Conservation (phyloP, 2,329 filamentous ascomycete genomes). For the Venturia oleaginea region DNA sequence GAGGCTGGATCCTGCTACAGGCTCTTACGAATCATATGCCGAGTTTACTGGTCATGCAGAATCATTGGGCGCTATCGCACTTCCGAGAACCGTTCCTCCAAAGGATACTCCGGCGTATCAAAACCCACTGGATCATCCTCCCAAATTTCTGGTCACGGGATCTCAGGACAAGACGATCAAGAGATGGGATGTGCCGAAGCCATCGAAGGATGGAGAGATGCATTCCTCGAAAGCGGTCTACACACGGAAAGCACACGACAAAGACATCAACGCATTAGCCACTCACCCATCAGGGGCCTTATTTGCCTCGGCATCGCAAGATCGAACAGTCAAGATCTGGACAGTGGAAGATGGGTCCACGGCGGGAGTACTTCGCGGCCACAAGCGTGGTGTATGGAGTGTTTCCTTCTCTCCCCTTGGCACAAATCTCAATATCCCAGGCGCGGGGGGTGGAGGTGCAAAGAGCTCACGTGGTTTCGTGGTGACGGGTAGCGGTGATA, state of each 20-base stretch:
- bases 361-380: conserved; percentile 81
- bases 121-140: conserved; percentile 70
- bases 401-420: conserved; percentile 59
- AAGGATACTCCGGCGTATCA: conserved; percentile 60
- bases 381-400: conserved; percentile 92
- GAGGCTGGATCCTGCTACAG: conserved; percentile 68
- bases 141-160: conserved; percentile 77
- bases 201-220: conserved; percentile 31
- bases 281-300: conserved; percentile 64
- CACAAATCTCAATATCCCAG: conserved; percentile 42
- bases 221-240: conserved; percentile 59
- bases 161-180: conserved; percentile 95
- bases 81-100: conserved; percentile 62
- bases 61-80: conserved; percentile 79
- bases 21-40: conserved; percentile 55
- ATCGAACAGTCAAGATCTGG: conserved; percentile 96
- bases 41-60: conserved; percentile 88
- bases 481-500: conserved; percentile 88
- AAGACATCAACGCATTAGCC: conserved; percentile 94
- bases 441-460: conserved; percentile 56
- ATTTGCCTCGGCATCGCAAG: conserved; percentile 93
- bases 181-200: conserved; percentile 65
- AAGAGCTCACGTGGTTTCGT: conserved; percentile 70
- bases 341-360: conserved; percentile 82
- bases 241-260: conserved; percentile 93